phyloP scores from a whole-genome alignment of 176 grass and related monocot genomes.

The Neostapfia colusana region DNA sequence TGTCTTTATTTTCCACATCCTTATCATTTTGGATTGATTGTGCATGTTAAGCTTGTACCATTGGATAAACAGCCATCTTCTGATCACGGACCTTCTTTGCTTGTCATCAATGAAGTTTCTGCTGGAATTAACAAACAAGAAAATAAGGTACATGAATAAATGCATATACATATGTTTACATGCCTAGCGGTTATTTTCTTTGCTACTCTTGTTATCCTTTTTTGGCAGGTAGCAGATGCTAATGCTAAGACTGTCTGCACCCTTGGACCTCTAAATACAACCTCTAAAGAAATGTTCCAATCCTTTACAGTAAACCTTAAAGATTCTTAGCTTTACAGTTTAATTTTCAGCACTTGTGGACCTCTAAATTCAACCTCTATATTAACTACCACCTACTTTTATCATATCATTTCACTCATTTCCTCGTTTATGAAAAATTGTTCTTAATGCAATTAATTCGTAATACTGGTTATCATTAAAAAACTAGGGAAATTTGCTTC shows the following conservation, averaged over 20 bases:
- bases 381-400: too few relatives aligned
- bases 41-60: constrained; percentile 48
- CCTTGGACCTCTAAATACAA: too few relatives aligned
- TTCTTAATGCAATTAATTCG: too few relatives aligned
- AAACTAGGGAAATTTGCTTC: too few relatives aligned
- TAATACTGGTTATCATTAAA: too few relatives aligned
- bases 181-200: constrained; percentile 37
- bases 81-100: constrained; percentile 54
- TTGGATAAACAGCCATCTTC: constrained; percentile 58
- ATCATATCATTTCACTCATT: too few relatives aligned
- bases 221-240: constrained; percentile 57
- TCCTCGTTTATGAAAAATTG: too few relatives aligned
- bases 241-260: constrained; percentile 48
- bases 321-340: too few relatives aligned
- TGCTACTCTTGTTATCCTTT: constrained; percentile 42
- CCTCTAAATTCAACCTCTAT: too few relatives aligned
- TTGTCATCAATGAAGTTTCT: constrained; percentile 50
- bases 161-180: constrained; percentile 28
- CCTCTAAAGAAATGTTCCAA: too few relatives aligned
- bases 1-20: constrained; percentile 2
- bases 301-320: too few relatives aligned
- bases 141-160: constrained; percentile 61
- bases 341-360: too few relatives aligned
- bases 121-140: constrained; percentile 48
- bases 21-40: constrained; percentile 26